These are phyloP conservation scores for Aspergillus brunneoviolaceus DNA, from an alignment of 2,329 filamentous ascomycete species.

Conservation along the genomic window DNA sequence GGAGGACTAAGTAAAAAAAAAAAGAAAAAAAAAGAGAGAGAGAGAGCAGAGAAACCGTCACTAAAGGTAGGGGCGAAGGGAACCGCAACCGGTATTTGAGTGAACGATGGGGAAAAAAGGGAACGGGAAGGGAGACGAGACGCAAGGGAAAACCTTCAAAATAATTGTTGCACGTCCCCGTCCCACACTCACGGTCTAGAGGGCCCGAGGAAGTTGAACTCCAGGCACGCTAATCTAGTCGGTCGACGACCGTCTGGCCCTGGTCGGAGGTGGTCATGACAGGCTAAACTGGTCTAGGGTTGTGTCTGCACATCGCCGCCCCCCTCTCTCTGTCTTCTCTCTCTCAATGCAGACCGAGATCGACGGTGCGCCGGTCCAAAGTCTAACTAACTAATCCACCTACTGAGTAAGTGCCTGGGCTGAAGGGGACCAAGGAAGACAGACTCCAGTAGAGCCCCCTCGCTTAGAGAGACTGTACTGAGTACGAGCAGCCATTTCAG, in stretches of 20 bases:
- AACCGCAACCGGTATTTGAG: not conserved
- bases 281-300: not conserved
- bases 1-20: not conserved
- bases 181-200: not conserved
- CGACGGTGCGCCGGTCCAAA: not conserved
- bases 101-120: not conserved
- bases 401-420: not conserved
- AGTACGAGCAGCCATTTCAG: not conserved
- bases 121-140: not conserved
- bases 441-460: not conserved
- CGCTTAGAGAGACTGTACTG: not conserved
- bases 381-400: not conserved
- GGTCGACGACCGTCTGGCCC: not conserved
- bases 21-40: not conserved
- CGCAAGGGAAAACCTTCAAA: not conserved
- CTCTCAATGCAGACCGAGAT: not conserved
- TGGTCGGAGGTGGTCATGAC: not conserved
- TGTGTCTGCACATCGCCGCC: not conserved
- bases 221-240: not conserved
- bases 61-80: not conserved
- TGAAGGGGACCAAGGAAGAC: not conserved
- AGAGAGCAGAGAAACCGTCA: not conserved
- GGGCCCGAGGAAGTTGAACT: not conserved
- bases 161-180: not conserved
- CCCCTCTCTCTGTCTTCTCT: not conserved